Evolutionary conservation across 257 asterid genomes (phyloP).

Genomic region (Leonotis leonurus): DNA sequence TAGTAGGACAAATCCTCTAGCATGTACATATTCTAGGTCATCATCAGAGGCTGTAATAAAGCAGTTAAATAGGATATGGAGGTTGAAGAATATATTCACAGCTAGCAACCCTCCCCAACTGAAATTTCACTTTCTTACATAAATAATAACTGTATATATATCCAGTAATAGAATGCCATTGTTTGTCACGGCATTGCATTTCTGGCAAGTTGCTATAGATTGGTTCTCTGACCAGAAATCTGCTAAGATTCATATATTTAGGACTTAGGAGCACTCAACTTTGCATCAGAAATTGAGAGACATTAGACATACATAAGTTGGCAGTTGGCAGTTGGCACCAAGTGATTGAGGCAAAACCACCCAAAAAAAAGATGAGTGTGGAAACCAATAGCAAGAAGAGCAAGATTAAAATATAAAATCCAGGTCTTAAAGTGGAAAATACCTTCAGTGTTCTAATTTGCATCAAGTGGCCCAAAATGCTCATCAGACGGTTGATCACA

Average conservation of each 20-base stretch:
- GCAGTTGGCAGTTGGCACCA: not conserved
- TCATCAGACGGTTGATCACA: constrained; percentile 64
- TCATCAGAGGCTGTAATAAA: not conserved
- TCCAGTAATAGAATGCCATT: not conserved
- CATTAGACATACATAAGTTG: not conserved
- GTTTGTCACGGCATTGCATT: not conserved
- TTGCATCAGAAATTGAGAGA: not conserved
- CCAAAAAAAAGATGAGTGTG: not conserved
- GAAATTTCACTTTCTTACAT: not conserved
- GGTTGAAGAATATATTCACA: not conserved
- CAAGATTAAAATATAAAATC: not conserved
- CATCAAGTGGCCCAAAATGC: constrained; percentile 81
- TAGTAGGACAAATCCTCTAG: not conserved
- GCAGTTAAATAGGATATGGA: not conserved
- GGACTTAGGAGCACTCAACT: constrained; percentile 9
- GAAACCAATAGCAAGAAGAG: not conserved
- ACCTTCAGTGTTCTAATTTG: constrained; percentile 78
- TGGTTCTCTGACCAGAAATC: not conserved
- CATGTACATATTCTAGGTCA: not conserved
- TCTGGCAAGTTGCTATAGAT: not conserved
- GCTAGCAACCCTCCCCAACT: not conserved
- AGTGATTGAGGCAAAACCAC: not conserved
- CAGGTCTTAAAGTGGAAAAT: constrained; percentile 16
- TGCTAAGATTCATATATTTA: not conserved
- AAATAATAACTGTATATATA: too few relatives aligned